Evolutionary conservation across 306 rosid species (phyloP), one percentile per base, ranked within the genome.

Genomic region (Castanea mollissima): DNA sequence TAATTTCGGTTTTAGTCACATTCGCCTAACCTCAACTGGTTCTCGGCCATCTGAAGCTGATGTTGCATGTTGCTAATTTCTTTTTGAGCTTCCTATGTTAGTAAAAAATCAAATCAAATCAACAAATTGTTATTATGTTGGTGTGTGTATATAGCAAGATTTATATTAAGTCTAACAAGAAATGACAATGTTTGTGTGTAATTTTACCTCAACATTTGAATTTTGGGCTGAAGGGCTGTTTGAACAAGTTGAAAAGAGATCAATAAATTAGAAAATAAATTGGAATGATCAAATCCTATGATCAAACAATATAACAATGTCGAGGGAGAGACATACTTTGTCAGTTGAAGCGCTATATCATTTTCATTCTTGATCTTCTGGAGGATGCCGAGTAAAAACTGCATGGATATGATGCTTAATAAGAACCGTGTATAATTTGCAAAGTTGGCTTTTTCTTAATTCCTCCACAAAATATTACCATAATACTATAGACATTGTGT

Each of bases 1-100:
- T 10, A 11, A 49, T 49, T 49, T 49, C 16, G 1, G 16, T 49
- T 12, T 49, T 58, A 20, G 64, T 25, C 60, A 31, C 14, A 27
- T 44, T 60, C 60, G 20, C 27, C 21, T 5, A 77, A 94, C 98
- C 98, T 87, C 73, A 94, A 74, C 14, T 89, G 97, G 55, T 91
- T 91, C 74, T 94, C 95, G 0, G 88, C 88, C 79, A 90, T 82
- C 79, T 92, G 97, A 83, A 92, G 89, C 64, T 91, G 93, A 58
- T 92, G 97, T 46, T 89, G 90, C 74, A 92, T 54, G 12, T 87
- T 81, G 60, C 64, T 76, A 64, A 91, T 84, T 82, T 91, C 93
- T 64, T 88, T 92, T 58, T 87, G 91, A 35, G 89, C 88, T 55
- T 94, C 97, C 98, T 94, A 31, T n/a, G 75, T 71, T 5, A 15